Evolutionary conservation across 2,329 filamentous ascomycete species (phyloP), one percentile per base, ranked within the genome.

Genomic region (Didymella lethalis): DNA sequence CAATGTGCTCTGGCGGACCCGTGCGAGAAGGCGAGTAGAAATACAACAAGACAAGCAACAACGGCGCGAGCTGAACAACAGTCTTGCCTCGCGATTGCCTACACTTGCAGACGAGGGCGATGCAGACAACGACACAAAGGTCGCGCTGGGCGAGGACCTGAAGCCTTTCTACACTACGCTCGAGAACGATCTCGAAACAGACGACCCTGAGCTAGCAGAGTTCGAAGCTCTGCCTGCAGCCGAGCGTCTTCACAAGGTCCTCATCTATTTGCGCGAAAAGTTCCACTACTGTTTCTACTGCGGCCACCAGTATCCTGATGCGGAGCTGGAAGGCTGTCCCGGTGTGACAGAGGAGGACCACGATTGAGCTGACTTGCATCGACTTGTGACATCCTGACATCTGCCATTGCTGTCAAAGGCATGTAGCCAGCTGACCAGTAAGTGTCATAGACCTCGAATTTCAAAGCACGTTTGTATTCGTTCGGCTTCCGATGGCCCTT

Each of bases 261-360:
- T 97, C 10, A 75, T 79, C 18, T 88, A 91, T 76, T 76, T 99
- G 53, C 85, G 95, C 36, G 81, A 87, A 48, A 85, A 85, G 71
- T 86, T 92, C 71, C 78, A 83, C 44, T 99, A 99, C 75, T 99
- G 95, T 79, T 97, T 97, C 75, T 99, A 93, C 91, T 99, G 95
- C 79, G 98, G 97, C 76, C 90, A 85, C 77, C 82, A 82, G 51
- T 99, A 97, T 75, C 85, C 88, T 0, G 88, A 92, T 70, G 81
- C 80, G 34, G 78, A 81, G 34, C 88, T 97, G 89, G 92, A 95
- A 12, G 93, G 91, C 0, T 99, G 95, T 81, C 94, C 95, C 0
- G 95, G 95, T 0, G 55, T 89, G 34, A 90, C 88, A 0, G 95
- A 97, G 77, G 93, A 97, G 71, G 93, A 97, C 69, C 86, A 89